Evolutionary conservation across 1,284 basidiomycete species (phyloP).

Genomic region (Puccinia polysora): DNA sequence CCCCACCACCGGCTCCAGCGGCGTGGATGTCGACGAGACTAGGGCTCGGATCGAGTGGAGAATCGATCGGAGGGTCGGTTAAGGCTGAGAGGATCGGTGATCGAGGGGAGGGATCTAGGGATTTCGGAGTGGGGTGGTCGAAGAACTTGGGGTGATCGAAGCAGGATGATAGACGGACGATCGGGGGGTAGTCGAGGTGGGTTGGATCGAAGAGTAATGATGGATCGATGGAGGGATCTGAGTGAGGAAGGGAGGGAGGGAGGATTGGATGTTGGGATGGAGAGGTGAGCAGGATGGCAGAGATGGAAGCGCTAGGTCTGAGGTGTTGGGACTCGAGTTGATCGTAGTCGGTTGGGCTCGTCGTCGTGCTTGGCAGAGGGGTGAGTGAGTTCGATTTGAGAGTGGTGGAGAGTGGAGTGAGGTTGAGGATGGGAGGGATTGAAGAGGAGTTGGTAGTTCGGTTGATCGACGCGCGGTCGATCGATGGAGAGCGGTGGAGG

Average conservation of each 20-base stretch:
- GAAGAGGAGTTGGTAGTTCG: too few species aligned
- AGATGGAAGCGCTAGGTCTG: conserved; percentile 17
- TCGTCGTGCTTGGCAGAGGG: too few species aligned
- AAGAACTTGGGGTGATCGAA: neutral
- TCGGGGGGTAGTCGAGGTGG: neutral
- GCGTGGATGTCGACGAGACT: conserved; percentile 25
- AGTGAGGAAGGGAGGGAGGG: neutral
- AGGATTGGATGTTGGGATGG: conserved; percentile 3
- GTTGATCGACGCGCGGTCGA: too few species aligned
- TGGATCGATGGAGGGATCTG: too few species aligned
- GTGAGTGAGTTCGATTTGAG: too few species aligned
- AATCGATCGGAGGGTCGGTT: neutral
- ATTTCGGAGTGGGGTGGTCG: neutral
- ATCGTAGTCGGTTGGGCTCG: too few species aligned
- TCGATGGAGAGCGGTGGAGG: too few species aligned
- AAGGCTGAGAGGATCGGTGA: neutral
- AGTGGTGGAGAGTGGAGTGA: too few species aligned
- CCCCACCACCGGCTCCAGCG: conserved; percentile 35
- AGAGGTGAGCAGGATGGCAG: conserved; percentile 2
- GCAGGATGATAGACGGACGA: neutral
- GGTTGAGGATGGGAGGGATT: too few species aligned
- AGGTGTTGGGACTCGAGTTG: too few species aligned
- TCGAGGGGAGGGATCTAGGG: neutral
- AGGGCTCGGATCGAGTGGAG: neutral
- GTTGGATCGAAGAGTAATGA: neutral